Conservation (phyloP, 306 rosid species). For the Citrullus amarus region DNA sequence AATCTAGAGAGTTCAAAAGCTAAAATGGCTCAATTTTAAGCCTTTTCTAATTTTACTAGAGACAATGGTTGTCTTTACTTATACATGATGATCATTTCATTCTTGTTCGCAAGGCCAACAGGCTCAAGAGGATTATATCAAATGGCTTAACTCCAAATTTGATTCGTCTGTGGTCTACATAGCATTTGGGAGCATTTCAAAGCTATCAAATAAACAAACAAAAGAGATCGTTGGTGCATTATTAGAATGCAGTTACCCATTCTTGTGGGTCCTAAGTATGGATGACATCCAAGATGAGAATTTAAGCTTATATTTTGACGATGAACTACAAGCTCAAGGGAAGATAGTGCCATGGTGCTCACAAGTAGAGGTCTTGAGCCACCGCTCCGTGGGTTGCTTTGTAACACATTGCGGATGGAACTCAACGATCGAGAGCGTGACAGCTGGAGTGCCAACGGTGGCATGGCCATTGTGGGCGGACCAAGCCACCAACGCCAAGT, state of each 20-base stretch:
- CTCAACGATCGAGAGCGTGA: background rate
- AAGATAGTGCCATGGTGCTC: conserved; percentile 8
- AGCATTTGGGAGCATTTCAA: background rate
- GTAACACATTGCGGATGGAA: background rate
- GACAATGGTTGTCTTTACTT: background rate
- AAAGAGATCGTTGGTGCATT: background rate
- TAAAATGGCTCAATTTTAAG: no score
- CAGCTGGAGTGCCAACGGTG: background rate
- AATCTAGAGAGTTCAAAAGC: background rate
- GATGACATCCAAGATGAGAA: background rate
- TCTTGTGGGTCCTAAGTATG: background rate
- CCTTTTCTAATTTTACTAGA: no score
- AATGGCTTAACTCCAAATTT: background rate
- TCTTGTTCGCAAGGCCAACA: background rate
- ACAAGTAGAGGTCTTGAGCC: background rate
- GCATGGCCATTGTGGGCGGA: background rate
- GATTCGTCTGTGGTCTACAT: background rate
- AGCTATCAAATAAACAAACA: background rate
- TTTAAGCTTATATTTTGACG: background rate
- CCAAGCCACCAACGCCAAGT: background rate
- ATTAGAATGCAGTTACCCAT: background rate
- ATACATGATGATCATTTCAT: no score
- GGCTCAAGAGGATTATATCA: background rate
- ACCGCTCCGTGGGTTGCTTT: background rate
- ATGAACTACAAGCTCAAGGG: background rate